A percentile compares a stretch with the other conserved stretches of the same genome.
These are phyloP conservation scores for Tylopilus sp. DNA, from an alignment of 768 basidiomycete genomes.

Conservation along the genomic window DNA sequence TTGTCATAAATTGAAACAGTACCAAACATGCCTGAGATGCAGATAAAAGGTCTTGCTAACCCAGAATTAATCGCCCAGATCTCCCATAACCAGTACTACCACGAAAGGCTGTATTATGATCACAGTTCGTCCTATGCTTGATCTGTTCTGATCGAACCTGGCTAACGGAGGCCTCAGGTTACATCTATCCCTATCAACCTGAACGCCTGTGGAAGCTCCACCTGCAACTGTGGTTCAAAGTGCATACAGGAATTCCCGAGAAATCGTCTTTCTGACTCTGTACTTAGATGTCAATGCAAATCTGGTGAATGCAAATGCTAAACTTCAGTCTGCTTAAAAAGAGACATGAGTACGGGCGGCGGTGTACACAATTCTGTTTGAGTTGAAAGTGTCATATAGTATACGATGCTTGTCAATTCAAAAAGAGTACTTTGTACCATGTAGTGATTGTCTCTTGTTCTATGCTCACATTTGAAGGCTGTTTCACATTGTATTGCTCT, in stretches of 20 bases:
- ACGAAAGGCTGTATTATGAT: conserved; percentile 4
- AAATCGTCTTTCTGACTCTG: neutral
- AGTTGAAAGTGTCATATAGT: no score
- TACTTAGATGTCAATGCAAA: neutral
- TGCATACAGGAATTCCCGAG: neutral
- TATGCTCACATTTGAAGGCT: no score
- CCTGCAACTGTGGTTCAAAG: neutral
- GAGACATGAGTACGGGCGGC: no score
- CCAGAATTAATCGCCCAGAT: neutral
- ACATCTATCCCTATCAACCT: conserved; percentile 5
- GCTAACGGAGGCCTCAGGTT: neutral
- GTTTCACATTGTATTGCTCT: no score
- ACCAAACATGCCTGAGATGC: neutral
- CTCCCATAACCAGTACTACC: neutral
- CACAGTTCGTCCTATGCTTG: neutral
- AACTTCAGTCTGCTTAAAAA: neutral
- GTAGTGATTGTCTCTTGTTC: no score
- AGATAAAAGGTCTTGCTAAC: neutral
- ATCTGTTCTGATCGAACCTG: neutral
- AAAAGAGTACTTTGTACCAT: no score
- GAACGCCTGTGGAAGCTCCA: conserved; percentile 1
- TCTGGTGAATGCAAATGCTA: neutral
- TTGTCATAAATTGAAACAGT: neutral
- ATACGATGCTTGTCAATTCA: no score
- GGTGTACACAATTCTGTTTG: no score